Base-by-base conservation (phyloP, 805 yeast genomes). In the Jamesozyma hellenica region DNA sequence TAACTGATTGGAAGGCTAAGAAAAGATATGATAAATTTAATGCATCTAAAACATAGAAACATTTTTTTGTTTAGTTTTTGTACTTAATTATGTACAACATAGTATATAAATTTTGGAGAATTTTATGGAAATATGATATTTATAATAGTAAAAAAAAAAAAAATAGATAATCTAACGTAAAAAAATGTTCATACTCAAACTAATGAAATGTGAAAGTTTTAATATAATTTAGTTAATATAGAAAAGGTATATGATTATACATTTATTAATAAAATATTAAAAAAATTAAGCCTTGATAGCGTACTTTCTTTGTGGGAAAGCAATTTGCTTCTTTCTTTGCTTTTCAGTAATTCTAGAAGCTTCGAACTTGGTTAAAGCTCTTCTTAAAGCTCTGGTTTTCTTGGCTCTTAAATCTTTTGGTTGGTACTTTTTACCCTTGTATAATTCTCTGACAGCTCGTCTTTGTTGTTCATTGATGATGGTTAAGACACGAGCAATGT, bases 341-440 rank as follows among this genome's bases (percentile, higher is more conserved):
- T 84, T 87, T 60, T 72, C 82, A 65, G 98, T 92, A 69, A 74
- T 70, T 68, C 72, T 72, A 62, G 77, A 65, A 68, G 85, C 81
- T 76, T 92, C 96, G 72, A 71, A 70, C 66, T 82, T 75, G 71
- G 96, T 79, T 68, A 92, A 79, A 68, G 81, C 79, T 80, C 98
- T 84, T 84, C 99, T 90, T 74, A 92, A 75, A 72, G 99, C 97
- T 82, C 99, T 90, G 74, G 99, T 92, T 83, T 92, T 85, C 92
- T 92, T 92, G 62, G 87, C 95, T 77, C 97, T 92, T 75, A 92
- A 80, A 71, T 90, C 96, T 78, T 90, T 88, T 77, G 99, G 98
- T 71, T 79, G 77, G 82, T 79, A 84, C 76, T 87, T 88, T 81
- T 85, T 82, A 71, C 88, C 92, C 60, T 79, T 77, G 92, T 88